Evolutionary conservation across 805 yeast species (phyloP).

Genomic region (Candida awuae): DNA sequence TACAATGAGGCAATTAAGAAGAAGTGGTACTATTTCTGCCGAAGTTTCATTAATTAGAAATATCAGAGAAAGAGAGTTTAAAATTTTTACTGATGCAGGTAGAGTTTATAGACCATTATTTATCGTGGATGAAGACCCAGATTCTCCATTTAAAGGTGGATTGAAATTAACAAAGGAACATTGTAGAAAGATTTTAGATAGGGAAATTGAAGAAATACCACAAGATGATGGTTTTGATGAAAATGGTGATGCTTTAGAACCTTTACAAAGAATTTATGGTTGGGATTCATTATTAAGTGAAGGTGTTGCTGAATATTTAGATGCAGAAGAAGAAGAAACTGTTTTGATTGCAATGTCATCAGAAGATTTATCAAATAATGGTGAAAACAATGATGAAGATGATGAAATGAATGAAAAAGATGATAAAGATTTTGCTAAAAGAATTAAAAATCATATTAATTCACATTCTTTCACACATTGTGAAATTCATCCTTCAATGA

Average conservation of each 20-base stretch:
- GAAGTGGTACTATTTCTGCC: constrained; percentile 91
- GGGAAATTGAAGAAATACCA: constrained; percentile 50
- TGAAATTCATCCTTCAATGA: constrained; percentile 98
- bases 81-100: constrained; percentile 97
- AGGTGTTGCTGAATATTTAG: constrained; percentile 93
- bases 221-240: constrained; percentile 39
- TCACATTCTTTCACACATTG: constrained; percentile 91
- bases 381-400: constrained; percentile 30
- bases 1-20: constrained; percentile 83
- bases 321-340: constrained; percentile 98
- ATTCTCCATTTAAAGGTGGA: constrained; percentile 62
- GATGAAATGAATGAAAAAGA: constrained; percentile 35
- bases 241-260: constrained; percentile 40
- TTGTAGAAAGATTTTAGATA: constrained; percentile 56
- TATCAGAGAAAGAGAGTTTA: constrained; percentile 92
- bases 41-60: constrained; percentile 96
- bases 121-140: constrained; percentile 80
- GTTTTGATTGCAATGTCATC: constrained; percentile 98
- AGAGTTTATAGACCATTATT: constrained; percentile 96
- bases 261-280: constrained; percentile 42
- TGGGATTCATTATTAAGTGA: constrained; percentile 79
- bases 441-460: constrained; percentile 57
- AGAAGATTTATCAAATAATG: constrained; percentile 67
- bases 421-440: constrained; percentile 61
- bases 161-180: constrained; percentile 81